phyloP scores from a whole-genome alignment of 2,329 filamentous ascomycete species.

The Microcyclosporella mali region DNA sequence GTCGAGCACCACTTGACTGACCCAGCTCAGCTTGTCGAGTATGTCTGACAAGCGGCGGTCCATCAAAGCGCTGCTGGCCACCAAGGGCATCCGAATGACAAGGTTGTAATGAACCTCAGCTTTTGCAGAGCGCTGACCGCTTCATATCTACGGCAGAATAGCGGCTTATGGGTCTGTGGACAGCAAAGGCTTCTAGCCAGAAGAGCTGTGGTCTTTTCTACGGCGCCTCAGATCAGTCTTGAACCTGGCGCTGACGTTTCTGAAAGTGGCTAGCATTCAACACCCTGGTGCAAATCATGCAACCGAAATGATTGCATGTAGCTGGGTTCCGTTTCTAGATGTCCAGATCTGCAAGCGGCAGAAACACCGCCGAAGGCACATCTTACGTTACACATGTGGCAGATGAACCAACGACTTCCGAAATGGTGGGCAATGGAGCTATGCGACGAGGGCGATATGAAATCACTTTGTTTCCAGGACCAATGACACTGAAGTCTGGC shows the following conservation, averaged over 20 bases:
- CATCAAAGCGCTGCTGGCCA: constrained; percentile 1
- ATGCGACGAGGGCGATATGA: not conserved
- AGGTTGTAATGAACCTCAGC: not conserved
- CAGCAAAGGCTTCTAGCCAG: constrained; percentile 1
- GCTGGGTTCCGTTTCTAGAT: not conserved
- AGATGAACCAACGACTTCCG: not conserved
- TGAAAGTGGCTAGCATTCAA: not conserved
- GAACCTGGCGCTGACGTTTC: not conserved
- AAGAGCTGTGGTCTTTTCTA: not conserved
- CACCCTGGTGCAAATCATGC: not conserved
- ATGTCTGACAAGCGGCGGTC: not conserved
- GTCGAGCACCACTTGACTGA: not conserved
- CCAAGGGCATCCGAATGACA: not conserved
- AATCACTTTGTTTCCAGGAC: not conserved
- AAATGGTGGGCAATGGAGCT: not conserved
- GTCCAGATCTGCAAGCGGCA: not conserved
- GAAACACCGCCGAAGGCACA: not conserved
- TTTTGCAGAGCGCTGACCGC: not conserved
- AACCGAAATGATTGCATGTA: not conserved
- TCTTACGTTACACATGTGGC: not conserved
- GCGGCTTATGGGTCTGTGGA: not conserved
- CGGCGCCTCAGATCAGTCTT: not conserved
- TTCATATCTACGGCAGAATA: not conserved
- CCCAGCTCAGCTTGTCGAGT: not conserved
- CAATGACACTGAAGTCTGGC: not conserved